phyloP scores from a whole-genome alignment of 1,284 basidiomycete genomes.

The Leccinum subrobustum region DNA sequence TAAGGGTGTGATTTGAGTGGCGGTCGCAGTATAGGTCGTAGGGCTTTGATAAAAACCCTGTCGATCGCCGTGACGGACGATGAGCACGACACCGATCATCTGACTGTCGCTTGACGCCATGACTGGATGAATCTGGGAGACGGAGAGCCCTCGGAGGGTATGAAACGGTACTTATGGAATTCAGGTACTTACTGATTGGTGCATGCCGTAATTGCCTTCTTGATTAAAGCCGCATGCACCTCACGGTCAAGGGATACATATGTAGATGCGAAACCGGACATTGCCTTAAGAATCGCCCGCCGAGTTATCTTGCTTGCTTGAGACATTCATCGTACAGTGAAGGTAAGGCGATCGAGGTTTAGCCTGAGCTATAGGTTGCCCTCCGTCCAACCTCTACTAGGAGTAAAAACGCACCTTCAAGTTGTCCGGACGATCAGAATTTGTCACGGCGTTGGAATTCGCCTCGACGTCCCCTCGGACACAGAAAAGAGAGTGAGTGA shows the following conservation, averaged over 20 bases:
- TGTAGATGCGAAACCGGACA: not conserved
- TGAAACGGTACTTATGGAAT: too few species aligned
- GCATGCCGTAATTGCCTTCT: not conserved
- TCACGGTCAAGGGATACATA: not conserved
- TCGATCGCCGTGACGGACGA: slow-evolving; percentile 66
- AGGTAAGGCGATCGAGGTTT: not conserved
- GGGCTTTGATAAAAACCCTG: slow-evolving; percentile 65
- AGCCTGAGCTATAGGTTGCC: too few species aligned
- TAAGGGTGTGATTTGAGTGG: slow-evolving; percentile 73
- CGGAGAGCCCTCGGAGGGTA: not conserved
- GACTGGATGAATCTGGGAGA: not conserved
- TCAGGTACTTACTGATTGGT: too few species aligned
- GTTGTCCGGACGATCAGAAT: not conserved
- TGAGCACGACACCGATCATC: slow-evolving; percentile 55
- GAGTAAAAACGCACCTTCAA: not conserved
- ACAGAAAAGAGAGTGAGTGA: too few species aligned
- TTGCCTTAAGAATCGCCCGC: not conserved
- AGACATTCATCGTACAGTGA: not conserved
- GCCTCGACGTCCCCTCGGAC: not conserved
- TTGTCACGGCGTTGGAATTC: not conserved
- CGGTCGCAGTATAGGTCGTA: slow-evolving; percentile 59
- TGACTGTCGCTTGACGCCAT: slow-evolving; percentile 22
- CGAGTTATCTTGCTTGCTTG: not conserved
- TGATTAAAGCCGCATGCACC: not conserved
- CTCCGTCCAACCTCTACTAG: not conserved